These are phyloP conservation scores for Sclerotinia borealis DNA, from an alignment of 2,329 filamentous ascomycete genomes.

Conservation along the genomic window DNA sequence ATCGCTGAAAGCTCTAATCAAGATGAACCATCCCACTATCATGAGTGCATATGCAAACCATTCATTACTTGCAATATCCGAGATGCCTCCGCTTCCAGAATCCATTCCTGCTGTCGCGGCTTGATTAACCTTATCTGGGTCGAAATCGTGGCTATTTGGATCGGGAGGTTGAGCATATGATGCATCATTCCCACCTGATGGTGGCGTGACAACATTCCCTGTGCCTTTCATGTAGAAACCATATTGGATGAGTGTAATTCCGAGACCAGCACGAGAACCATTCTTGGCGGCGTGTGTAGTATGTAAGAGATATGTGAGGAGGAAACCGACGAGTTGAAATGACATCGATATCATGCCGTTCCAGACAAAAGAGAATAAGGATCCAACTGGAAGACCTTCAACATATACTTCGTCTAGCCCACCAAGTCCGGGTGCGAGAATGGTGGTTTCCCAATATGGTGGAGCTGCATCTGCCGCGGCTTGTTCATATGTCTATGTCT, in stretches of 20 bases:
- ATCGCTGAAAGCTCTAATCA: slow-evolving; percentile 89
- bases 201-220: slow-evolving; percentile 38
- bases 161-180: slow-evolving; percentile 68
- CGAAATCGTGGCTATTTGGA: slow-evolving; percentile 85
- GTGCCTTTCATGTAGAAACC: slow-evolving; percentile 88
- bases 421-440: slow-evolving; percentile 83
- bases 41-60: slow-evolving; percentile 91
- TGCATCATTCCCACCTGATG: slow-evolving; percentile 39
- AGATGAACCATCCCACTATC: slow-evolving; percentile 96
- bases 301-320: slow-evolving; percentile 95
- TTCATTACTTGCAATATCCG: slow-evolving; percentile 66
- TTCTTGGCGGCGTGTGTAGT: slow-evolving; percentile 98
- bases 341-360: slow-evolving; percentile 96
- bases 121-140: slow-evolving; percentile 60
- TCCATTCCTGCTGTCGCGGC: slow-evolving; percentile 34
- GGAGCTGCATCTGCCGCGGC: slow-evolving; percentile 92
- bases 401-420: slow-evolving; percentile 95
- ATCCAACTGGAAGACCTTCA: slow-evolving; percentile 88
- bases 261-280: slow-evolving; percentile 86
- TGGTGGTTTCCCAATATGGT: slow-evolving; percentile 98
- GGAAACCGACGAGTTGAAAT: slow-evolving; percentile 93
- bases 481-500: slow-evolving; percentile 84
- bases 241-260: slow-evolving; percentile 92
- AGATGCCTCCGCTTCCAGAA: slow-evolving; percentile 39
- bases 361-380: slow-evolving; percentile 82